A percentile compares a stretch with the other conserved stretches of the same genome.
Evolutionary conservation across 768 basidiomycete genomes (phyloP).

Genomic region (Phaeolepiota aurea): DNA sequence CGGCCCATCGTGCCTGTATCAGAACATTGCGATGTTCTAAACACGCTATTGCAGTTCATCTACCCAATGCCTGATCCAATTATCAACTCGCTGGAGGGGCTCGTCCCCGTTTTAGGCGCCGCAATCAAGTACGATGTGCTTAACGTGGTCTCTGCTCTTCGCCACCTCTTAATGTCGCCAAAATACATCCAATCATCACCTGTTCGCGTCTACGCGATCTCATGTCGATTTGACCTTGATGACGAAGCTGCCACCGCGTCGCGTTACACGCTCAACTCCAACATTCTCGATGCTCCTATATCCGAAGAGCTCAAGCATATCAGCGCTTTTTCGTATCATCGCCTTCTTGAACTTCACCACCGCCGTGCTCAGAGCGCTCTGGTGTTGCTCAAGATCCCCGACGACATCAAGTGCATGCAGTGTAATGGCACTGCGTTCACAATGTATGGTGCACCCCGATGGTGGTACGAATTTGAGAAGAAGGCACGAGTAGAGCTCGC

Average conservation of each 20-base stretch:
- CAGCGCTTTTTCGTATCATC: slow-evolving; percentile 61
- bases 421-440: slow-evolving; percentile 47
- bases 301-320: slow-evolving; percentile 59
- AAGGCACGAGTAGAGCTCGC: slow-evolving; percentile 50
- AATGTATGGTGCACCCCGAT: slow-evolving; percentile 45
- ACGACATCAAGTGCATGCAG: slow-evolving; percentile 55
- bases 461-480: slow-evolving; percentile 60
- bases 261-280: slow-evolving; percentile 40
- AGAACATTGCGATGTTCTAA: slow-evolving; percentile 36
- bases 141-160: slow-evolving; percentile 37
- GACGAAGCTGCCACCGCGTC: slow-evolving; percentile 59
- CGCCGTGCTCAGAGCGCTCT: slow-evolving; percentile 41
- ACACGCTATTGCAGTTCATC: slow-evolving; percentile 46
- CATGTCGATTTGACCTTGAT: slow-evolving; percentile 55
- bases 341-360: slow-evolving; percentile 52
- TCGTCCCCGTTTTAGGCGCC: slow-evolving; percentile 39
- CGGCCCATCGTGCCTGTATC: slow-evolving; percentile 46
- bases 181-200: slow-evolving; percentile 40
- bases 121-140: slow-evolving; percentile 61
- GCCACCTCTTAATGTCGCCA: slow-evolving; percentile 40
- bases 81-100: slow-evolving; percentile 43
- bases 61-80: slow-evolving; percentile 54
- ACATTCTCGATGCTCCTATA: slow-evolving; percentile 48
- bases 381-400: slow-evolving; percentile 34
- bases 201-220: slow-evolving; percentile 62